phyloP scores from a whole-genome alignment of 495 filamentous ascomycete genomes.

The Penicillium cataractarum region DNA sequence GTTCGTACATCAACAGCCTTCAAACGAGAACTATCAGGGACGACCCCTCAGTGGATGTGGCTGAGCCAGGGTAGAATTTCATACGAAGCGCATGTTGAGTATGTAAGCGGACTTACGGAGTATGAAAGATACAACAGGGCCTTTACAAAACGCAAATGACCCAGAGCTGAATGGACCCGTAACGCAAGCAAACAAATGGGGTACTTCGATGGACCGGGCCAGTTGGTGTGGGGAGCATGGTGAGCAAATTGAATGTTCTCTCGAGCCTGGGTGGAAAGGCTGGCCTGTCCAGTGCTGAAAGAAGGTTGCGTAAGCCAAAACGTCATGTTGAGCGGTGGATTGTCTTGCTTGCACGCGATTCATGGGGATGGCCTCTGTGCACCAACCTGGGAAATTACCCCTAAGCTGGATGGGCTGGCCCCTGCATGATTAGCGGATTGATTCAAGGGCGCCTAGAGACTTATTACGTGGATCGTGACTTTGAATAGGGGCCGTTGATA shows the following conservation, averaged over 20 bases:
- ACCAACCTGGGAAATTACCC: slow-evolving; percentile 20
- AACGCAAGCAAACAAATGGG: not conserved
- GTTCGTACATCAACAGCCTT: slow-evolving; percentile 5
- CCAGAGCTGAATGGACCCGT: not conserved
- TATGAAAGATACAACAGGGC: not conserved
- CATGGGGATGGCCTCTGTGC: not conserved
- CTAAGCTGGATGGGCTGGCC: slow-evolving; percentile 20
- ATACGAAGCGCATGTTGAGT: not conserved
- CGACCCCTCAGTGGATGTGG: not conserved
- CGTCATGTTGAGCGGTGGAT: slow-evolving; percentile 24
- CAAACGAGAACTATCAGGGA: not conserved
- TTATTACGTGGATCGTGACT: slow-evolving; percentile 16
- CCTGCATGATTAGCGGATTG: slow-evolving; percentile 28
- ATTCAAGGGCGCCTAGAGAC: not conserved
- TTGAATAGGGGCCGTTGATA: not conserved
- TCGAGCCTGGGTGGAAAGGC: not conserved
- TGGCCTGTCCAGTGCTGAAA: not conserved
- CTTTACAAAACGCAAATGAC: not conserved
- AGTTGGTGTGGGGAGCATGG: not conserved
- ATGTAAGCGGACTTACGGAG: not conserved
- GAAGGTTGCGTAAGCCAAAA: slow-evolving; percentile 32
- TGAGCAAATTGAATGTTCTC: not conserved
- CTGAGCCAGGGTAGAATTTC: not conserved
- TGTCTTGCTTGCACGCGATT: slow-evolving; percentile 8
- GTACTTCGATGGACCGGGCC: not conserved